phyloP scores from a whole-genome alignment of 345 rosid genomes.

The Garcia nutans region DNA sequence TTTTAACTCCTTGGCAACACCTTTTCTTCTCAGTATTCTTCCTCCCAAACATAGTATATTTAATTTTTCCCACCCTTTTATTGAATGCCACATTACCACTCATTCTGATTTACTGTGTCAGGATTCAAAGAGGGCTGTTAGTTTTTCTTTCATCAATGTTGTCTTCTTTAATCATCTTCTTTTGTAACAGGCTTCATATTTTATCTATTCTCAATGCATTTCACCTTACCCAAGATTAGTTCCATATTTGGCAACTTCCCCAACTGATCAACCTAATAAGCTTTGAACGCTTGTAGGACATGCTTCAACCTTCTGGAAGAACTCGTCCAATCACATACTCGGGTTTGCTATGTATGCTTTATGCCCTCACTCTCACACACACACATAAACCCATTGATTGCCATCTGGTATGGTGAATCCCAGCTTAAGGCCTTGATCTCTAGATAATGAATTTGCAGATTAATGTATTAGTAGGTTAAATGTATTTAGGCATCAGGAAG shows the following conservation, averaged over 20 bases:
- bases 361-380: background rate
- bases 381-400: background rate
- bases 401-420: background rate
- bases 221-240: background rate
- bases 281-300: conserved; percentile 48
- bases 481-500: background rate
- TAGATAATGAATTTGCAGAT: background rate
- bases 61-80: background rate
- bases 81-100: background rate
- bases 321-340: conserved; percentile 44
- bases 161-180: background rate
- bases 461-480: background rate
- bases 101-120: background rate
- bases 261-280: conserved; percentile 1
- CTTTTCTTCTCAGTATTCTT: background rate
- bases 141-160: background rate
- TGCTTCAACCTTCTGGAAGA: conserved; percentile 55
- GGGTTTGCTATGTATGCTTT: conserved; percentile 28
- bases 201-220: background rate
- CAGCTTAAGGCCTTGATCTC: background rate
- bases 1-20: background rate
- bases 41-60: background rate
- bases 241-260: background rate
- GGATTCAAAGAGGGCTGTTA: background rate
- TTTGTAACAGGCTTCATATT: background rate